Conservation (phyloP, 306 rosid genomes). For the Arachis stenosperma region DNA sequence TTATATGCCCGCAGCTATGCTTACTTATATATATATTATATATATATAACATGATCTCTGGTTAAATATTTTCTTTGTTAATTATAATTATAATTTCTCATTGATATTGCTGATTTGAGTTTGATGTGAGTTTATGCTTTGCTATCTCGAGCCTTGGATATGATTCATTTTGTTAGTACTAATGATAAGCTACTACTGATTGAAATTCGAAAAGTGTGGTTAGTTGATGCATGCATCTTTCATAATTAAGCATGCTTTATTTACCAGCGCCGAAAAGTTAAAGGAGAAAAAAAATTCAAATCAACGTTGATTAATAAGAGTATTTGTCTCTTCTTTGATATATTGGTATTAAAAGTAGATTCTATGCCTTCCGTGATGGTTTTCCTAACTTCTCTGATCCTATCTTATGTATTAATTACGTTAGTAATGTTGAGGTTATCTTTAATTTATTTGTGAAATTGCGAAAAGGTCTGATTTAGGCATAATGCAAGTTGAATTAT, state of each 20-base stretch:
- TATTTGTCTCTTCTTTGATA: constrained; percentile 16
- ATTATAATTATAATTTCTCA: background rate
- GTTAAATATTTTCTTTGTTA: background rate
- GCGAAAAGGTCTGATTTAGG: no score
- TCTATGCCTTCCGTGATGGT: constrained; percentile 36
- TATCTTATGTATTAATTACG: background rate
- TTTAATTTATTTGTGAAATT: no score
- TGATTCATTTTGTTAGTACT: background rate
- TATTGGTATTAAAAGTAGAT: constrained; percentile 26
- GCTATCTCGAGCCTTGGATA: background rate
- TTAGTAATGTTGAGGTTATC: no score
- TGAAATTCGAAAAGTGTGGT: constrained; percentile 18
- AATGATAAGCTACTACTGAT: background rate
- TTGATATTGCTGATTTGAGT: background rate
- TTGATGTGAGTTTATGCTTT: constrained; percentile 5
- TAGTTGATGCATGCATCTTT: constrained; percentile 25
- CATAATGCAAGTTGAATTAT: no score
- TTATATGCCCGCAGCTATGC: constrained; percentile 72
- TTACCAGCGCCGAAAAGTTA: constrained; percentile 40
- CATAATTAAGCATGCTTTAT: constrained; percentile 27
- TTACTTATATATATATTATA: background rate
- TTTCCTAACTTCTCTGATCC: background rate
- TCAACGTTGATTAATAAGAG: constrained; percentile 4
- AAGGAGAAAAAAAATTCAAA: constrained; percentile 9
- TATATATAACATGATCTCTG: background rate